Base-by-base conservation (phyloP, 805 yeast species). In the Komagataella pastoris region DNA sequence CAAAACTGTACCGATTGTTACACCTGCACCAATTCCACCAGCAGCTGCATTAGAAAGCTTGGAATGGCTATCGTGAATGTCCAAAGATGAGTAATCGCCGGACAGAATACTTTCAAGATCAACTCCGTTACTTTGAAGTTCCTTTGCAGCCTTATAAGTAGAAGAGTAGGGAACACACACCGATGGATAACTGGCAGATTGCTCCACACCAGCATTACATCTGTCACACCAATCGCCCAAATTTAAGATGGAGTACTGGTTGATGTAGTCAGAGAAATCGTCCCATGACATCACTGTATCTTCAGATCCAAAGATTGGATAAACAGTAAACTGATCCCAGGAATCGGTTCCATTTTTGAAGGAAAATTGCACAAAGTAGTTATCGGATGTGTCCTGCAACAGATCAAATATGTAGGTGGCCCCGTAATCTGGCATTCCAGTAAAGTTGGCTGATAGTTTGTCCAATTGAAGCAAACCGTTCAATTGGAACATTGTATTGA, bases 21-120 rank as follows among this genome's bases (percentile, higher is more conserved):
- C 68, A 55, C 77, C 77, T 30, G 76, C 78, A 54, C 79, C 79
- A 55, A 74, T 72, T 52, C 77, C 78, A 52, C 78, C 78, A 24
- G 77, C 78, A 45, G 54, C 75, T 8, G 76, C 76, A 17, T 65
- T 60, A 6, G 66, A 49, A 49, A 71, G 58, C 6, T 49, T 49
- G 40, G 50, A 21, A 21, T 51, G 40, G n/a, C 44, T 40, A 17
- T n/a, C 8, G 2, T 36, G 21, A 49, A 60, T 48, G 49, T 57
- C 54, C 36, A 61, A 56, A 7, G 61, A 53, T 7, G 59, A 54
- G 57, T 57, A 60, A 53, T 63, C 59, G 47, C 71, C 68, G 45
- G 53, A 54, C 6, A 59, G 60, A 30, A 67, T 30, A 40, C 55
- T 59, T 6, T 60, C 52, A n/a, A 69, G 55, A 43, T 62, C 52